Base-by-base conservation (phyloP, 768 basidiomycete species). In the Tulasnella sp. region DNA sequence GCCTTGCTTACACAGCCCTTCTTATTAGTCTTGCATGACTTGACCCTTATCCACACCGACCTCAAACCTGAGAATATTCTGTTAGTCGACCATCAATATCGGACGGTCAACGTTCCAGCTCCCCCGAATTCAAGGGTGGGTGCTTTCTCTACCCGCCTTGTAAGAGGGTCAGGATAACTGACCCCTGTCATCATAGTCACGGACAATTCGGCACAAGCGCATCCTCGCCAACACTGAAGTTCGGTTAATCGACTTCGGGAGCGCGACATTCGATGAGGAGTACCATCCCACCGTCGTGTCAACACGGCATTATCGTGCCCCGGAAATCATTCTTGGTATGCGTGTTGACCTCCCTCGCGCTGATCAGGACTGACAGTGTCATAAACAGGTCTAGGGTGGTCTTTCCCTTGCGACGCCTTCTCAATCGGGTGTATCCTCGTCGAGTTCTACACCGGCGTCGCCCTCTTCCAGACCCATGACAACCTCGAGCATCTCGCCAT, bases 1-100 rank as follows among this genome's bases (percentile, higher is more conserved):
- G 38, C 75, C 52, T 82, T 27, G 79, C 82, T 68, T 12, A 68
- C 62, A 68, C 62, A 27, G 83, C 81, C 84, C 44, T 48, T 75
- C 46, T 18, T 34, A 62, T 4, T 82, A 99, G 97, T 98, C 87
- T 87, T 98, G 48, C 98, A 99, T 83, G 91, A 94, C 81, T 89
- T 96, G 72, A 92, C 92, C 83, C 88, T 99, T 80, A 93, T 99
- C 81, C 98, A 99, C 85, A 99, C 98, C 48, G 98, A 99, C 88
- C 90, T 99, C 76, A 99, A 99, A 86, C 98, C 98, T 42, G 98
- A 99, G 88, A 99, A 99, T 85, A 99, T 99, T 76, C 88, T 99
- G 36, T 90, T 99, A 75, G 96, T 97, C 27, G 90, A 92, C 84
- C 97, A 94, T 83, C 91, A 93, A 81, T 93, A 90, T 19, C 74